These are phyloP conservation scores for Candida krabiensis DNA, from an alignment of 805 yeast genomes.

Conservation along the genomic window DNA sequence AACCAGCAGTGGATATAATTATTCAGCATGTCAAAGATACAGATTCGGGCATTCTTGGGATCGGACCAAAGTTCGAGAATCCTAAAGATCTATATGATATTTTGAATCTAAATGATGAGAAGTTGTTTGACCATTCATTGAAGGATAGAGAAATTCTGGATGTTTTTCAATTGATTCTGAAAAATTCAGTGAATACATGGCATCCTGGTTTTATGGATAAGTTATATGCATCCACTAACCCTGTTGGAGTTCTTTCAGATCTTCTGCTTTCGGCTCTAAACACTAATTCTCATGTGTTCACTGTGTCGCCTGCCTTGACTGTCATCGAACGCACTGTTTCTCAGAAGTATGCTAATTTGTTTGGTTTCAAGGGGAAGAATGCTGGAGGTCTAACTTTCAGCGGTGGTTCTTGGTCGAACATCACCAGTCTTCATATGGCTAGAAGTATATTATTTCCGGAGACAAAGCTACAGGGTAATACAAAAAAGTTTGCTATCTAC, in stretches of 20 bases:
- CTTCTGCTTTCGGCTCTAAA: conserved; percentile 65
- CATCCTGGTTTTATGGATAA: conserved; percentile 84
- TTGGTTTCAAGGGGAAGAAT: conserved; percentile 51
- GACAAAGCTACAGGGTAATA: conserved; percentile 63
- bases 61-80: conserved; percentile 50
- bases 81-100: conserved; percentile 47
- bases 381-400: conserved; percentile 85
- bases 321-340: conserved; percentile 71
- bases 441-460: conserved; percentile 66
- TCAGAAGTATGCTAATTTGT: conserved; percentile 64
- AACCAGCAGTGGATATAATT: conserved; percentile 50
- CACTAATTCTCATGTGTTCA: conserved; percentile 83
- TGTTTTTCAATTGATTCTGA: conserved; percentile 55
- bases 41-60: conserved; percentile 41
- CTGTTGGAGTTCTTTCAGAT: conserved; percentile 78
- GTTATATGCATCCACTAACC: conserved; percentile 81
- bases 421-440: conserved; percentile 77
- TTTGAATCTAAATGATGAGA: conserved; percentile 35
- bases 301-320: conserved; percentile 80
- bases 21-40: conserved; percentile 51
- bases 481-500: conserved; percentile 62
- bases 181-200: conserved; percentile 81
- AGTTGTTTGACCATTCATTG: conserved; percentile 21
- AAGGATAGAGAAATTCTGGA: conserved; percentile 42
- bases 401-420: conserved; percentile 87